Evolutionary conservation across 2,329 filamentous ascomycete species (phyloP).

Genomic region (Calonectria pseudoreteaudii): DNA sequence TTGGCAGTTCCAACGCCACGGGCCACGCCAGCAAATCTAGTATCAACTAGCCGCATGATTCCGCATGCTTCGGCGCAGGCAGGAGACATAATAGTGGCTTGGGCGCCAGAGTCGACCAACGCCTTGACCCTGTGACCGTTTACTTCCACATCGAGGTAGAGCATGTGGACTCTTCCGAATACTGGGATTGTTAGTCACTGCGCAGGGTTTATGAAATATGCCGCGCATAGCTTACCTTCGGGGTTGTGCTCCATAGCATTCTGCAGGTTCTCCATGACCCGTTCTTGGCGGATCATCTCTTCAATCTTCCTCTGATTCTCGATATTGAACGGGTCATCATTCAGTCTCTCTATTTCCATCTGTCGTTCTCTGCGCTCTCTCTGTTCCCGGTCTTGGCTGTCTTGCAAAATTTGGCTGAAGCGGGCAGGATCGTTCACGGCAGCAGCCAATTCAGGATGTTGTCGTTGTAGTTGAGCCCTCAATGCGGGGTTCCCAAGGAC

Average conservation of each 20-base stretch:
- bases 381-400: constrained; percentile 76
- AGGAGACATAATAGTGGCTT: constrained; percentile 99
- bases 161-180: constrained; percentile 94
- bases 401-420: constrained; percentile 79
- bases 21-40: constrained; percentile 90
- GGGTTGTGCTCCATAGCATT: constrained; percentile 98
- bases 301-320: constrained; percentile 94
- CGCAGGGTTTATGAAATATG: constrained; percentile 7
- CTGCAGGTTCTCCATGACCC: constrained; percentile 94
- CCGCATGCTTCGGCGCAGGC: constrained; percentile 90
- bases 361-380: constrained; percentile 81
- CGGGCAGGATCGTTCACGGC: constrained; percentile 80
- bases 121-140: constrained; percentile 94
- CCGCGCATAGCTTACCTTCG: constrained; percentile 75
- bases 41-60: constrained; percentile 96
- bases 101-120: constrained; percentile 95
- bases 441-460: constrained; percentile 81
- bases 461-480: constrained; percentile 76
- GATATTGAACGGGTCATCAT: constrained; percentile 93
- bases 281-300: constrained; percentile 95
- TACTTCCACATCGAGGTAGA: constrained; percentile 96
- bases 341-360: constrained; percentile 85
- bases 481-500: constrained; percentile 82
- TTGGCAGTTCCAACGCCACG: constrained; percentile 93
- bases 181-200: constrained; percentile 62